Percentiles rank a stretch among this genome's conserved stretches.
These are phyloP conservation scores for Aurinia saxatilis DNA, from an alignment of 345 rosid genomes.

Conservation along the genomic window DNA sequence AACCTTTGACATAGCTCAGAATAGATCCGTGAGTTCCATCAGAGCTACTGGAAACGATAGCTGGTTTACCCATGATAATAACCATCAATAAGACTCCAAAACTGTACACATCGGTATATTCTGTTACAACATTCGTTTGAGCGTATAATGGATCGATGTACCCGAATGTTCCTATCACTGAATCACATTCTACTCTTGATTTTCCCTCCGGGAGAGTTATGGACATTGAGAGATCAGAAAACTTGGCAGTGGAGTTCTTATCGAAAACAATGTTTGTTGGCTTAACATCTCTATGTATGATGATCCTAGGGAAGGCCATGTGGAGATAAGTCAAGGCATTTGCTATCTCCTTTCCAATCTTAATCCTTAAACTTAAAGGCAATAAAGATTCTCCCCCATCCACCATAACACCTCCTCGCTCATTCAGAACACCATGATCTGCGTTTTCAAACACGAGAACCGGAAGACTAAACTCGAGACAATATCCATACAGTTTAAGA, in stretches of 20 bases:
- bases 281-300: conserved; percentile 2
- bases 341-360: background rate
- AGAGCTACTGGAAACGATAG: too few relatives aligned
- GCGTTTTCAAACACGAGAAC: background rate
- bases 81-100: too few relatives aligned
- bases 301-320: background rate
- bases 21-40: too few relatives aligned
- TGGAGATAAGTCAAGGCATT: conserved; percentile 14
- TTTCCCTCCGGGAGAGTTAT: too few relatives aligned
- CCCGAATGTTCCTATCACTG: too few relatives aligned
- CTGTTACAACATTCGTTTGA: too few relatives aligned
- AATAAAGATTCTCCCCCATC: background rate
- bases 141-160: too few relatives aligned
- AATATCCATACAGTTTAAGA: background rate
- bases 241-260: background rate
- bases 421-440: background rate
- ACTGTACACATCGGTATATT: too few relatives aligned
- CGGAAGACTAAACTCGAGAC: background rate
- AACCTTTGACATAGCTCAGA: too few relatives aligned
- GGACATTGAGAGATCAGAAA: background rate
- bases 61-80: too few relatives aligned
- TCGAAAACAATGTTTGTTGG: background rate
- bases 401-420: background rate
- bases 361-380: background rate
- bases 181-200: too few relatives aligned